A percentile compares a stretch with the other conserved stretches of the same genome.
phyloP scores from a whole-genome alignment of 2,329 filamentous ascomycete species.

The Lasiodiplodia sp. region DNA sequence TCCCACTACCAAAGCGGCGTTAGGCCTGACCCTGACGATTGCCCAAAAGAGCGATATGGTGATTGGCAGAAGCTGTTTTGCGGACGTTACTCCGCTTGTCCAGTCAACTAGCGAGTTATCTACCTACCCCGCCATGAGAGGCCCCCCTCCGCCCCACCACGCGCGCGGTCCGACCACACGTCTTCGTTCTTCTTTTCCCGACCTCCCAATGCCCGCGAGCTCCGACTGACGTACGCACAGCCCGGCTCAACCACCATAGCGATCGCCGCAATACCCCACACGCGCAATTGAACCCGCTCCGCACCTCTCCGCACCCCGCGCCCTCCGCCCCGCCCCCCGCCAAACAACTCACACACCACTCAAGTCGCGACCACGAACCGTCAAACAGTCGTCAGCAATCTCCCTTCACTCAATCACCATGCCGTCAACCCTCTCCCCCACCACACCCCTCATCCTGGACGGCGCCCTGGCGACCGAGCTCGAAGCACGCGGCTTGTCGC shows the following conservation, averaged over 20 bases:
- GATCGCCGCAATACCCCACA: neutral
- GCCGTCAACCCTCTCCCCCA: slow-evolving; percentile 6
- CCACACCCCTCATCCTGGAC: slow-evolving; percentile 48
- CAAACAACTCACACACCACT: neutral
- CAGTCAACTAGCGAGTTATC: neutral
- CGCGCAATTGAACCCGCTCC: neutral
- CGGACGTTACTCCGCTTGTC: neutral
- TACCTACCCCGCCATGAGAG: neutral
- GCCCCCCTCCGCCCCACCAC: neutral
- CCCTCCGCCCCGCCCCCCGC: neutral
- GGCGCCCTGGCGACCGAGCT: slow-evolving; percentile 58
- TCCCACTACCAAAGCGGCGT: neutral
- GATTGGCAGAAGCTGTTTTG: neutral
- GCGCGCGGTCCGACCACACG: neutral
- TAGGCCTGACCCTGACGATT: too few species aligned
- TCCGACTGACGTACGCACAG: neutral
- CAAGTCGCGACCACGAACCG: neutral
- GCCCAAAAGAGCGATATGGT: too few species aligned
- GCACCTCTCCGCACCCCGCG: neutral
- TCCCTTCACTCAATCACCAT: neutral
- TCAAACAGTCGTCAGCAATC: neutral
- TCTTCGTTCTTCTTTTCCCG: neutral
- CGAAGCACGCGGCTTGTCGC: slow-evolving; percentile 51
- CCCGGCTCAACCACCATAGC: neutral
- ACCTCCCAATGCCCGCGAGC: neutral